Base-by-base conservation (phyloP, 1,139 yeast species). In the Groenewaldozyma auringiensis region DNA sequence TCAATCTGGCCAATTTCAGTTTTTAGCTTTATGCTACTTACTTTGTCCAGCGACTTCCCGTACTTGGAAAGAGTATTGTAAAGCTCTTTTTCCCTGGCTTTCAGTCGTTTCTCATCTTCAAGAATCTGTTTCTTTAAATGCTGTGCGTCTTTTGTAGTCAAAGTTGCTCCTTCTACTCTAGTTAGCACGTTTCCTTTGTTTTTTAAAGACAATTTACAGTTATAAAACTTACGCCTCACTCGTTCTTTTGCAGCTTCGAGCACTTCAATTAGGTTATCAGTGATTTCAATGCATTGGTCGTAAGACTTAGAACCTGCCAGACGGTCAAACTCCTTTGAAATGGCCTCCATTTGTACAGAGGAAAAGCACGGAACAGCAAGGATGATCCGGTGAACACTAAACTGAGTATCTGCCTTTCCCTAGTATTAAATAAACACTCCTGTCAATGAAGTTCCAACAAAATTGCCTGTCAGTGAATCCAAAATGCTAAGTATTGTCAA, bases 31-130 rank as follows among this genome's bases (percentile, higher is more conserved):
- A 40, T 25, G n/a, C 29, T 60, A 41, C 62, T 45, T 20, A 63
- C 55, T 47, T 58, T 59, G 31, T 64, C 67, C 9, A 67, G 45
- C 13, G 66, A 58, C 44, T 61, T 63, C 25, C 68, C 65, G 47
- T 59, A 60, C 44, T 62, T 63, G 31, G 60, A 52, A 8, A 66
- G 53, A 14, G 61, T 51, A 14, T 56, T 49, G 46, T 66, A 60
- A 2, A 63, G 55, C 32, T 59, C 61, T 47, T 65, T 63, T 46
- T 66, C 66, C 16, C 54, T 50, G 3, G 50, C 54, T 4, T 53
- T 52, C 32, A 54, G 45, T 29, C 41, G 16, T 17, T 43, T 40
- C 29, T 46, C 45, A 4, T 16, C 32, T 17, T 14, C 13, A 20
- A n/a, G 11, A 6, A 36, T 18, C 37, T 16, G 33, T 35, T 20